These are phyloP conservation scores for Scortechinia acanthostroma DNA, from an alignment of 2,329 filamentous ascomycete species.

Conservation along the genomic window DNA sequence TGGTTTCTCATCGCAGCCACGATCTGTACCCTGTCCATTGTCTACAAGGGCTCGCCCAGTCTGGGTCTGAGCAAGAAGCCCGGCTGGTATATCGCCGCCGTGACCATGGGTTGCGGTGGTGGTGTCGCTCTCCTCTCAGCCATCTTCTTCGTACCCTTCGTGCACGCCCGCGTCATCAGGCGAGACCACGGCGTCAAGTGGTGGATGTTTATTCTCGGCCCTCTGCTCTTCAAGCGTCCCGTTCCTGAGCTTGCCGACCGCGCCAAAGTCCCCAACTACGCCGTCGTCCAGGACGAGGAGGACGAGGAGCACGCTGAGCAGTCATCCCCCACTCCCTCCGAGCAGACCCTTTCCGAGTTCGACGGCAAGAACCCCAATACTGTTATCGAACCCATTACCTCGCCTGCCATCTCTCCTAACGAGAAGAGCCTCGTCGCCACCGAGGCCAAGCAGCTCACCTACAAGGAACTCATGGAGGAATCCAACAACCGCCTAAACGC, in stretches of 20 bases:
- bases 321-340: conserved; percentile 12
- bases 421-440: conserved; percentile 24
- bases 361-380: conserved; percentile 13
- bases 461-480: conserved; percentile 53
- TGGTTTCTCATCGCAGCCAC: conserved; percentile 73
- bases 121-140: conserved; percentile 51
- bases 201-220: conserved; percentile 56
- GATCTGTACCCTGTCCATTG: conserved; percentile 69
- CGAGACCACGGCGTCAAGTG: conserved; percentile 58
- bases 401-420: conserved; percentile 6
- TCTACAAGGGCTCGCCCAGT: conserved; percentile 73
- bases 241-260: conserved; percentile 39
- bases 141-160: conserved; percentile 69
- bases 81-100: conserved; percentile 56
- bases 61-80: conserved; percentile 62
- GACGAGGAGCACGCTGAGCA: conserved; percentile 26
- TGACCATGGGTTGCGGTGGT: conserved; percentile 56
- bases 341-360: conserved; percentile 16
- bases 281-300: conserved; percentile 63
- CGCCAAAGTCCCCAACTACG: conserved; percentile 66
- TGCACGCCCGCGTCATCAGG: conserved; percentile 62
- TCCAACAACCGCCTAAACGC: conserved; percentile 51
- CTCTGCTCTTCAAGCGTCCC: conserved; percentile 54
- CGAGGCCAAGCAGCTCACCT: conserved; percentile 43
- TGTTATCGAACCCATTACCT: conserved; percentile 16